Conservation (phyloP, 2,329 filamentous ascomycete genomes). For the Xylariaceae sp. region DNA sequence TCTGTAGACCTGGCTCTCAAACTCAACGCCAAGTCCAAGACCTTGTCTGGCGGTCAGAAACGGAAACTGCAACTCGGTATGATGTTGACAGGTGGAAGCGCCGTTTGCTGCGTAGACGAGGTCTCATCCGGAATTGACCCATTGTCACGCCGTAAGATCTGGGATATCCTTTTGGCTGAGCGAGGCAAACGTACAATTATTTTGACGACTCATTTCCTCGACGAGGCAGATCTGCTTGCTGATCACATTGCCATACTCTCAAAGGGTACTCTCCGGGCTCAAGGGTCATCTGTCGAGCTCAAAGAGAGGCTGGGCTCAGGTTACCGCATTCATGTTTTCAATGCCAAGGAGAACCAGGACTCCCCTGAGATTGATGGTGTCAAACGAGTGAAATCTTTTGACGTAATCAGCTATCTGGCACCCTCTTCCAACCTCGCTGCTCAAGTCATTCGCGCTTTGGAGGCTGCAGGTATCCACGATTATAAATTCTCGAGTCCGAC, state of each 20-base stretch:
- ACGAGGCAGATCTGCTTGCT: constrained; percentile 85
- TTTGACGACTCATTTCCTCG: constrained; percentile 88
- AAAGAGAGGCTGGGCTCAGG: constrained; percentile 81
- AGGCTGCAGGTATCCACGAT: constrained; percentile 64
- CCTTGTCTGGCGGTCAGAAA: constrained; percentile 87
- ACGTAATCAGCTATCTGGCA: constrained; percentile 71
- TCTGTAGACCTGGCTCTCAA: constrained; percentile 76
- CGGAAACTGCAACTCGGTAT: constrained; percentile 88
- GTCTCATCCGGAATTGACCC: constrained; percentile 88
- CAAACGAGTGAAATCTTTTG: constrained; percentile 59
- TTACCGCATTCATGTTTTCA: constrained; percentile 75
- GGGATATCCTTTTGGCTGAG: constrained; percentile 88
- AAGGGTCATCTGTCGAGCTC: constrained; percentile 81
- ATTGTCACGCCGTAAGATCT: constrained; percentile 81
- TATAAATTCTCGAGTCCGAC: constrained; percentile 87
- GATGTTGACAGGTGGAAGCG: constrained; percentile 90
- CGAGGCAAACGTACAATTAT: constrained; percentile 79
- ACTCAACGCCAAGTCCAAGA: constrained; percentile 67
- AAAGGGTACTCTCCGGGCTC: constrained; percentile 75
- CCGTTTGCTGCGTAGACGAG: constrained; percentile 88
- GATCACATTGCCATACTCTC: constrained; percentile 88
- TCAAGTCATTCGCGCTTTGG: constrained; percentile 66
- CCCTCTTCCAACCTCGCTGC: constrained; percentile 69
- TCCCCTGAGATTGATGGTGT: constrained; percentile 55
- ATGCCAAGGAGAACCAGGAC: constrained; percentile 48